Conservation (phyloP, 148 eudicot genomes). For the Vaccinium vitisidaea region DNA sequence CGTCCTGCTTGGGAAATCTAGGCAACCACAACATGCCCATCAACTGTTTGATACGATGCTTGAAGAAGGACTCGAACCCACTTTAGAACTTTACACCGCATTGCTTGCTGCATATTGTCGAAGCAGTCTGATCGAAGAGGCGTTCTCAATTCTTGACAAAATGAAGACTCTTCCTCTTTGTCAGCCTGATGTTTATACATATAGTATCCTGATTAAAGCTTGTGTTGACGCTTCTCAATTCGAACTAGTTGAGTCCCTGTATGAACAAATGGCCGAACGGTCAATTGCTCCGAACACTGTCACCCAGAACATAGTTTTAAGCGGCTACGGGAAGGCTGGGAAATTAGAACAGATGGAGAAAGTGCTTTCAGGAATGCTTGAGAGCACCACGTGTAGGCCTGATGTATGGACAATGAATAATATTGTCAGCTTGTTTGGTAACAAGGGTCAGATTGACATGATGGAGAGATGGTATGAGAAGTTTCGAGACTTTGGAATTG, state of each 20-base stretch:
- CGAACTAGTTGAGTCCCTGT: slow-evolving; percentile 69
- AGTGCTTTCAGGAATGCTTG: slow-evolving; percentile 73
- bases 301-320: slow-evolving; percentile 81
- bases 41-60: slow-evolving; percentile 73
- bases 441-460: slow-evolving; percentile 79
- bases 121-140: slow-evolving; percentile 60
- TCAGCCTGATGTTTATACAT: slow-evolving; percentile 92
- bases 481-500: slow-evolving; percentile 77
- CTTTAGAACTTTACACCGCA: slow-evolving; percentile 75
- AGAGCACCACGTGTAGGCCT: slow-evolving; percentile 52
- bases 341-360: slow-evolving; percentile 85
- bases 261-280: slow-evolving; percentile 65
- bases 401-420: slow-evolving; percentile 99
- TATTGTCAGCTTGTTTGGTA: slow-evolving; percentile 82
- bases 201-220: slow-evolving; percentile 76
- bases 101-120: slow-evolving; percentile 82
- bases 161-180: slow-evolving; percentile 84
- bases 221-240: slow-evolving; percentile 72
- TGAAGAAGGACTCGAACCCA: slow-evolving; percentile 77
- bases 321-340: slow-evolving; percentile 84
- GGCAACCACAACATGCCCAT: slow-evolving; percentile 78
- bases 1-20: slow-evolving; percentile 78
- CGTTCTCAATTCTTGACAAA: slow-evolving; percentile 54
- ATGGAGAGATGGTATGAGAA: slow-evolving; percentile 99
- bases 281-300: slow-evolving; percentile 75